These are phyloP conservation scores for Delonix regia DNA, from an alignment of 306 rosid genomes.

Conservation along the genomic window DNA sequence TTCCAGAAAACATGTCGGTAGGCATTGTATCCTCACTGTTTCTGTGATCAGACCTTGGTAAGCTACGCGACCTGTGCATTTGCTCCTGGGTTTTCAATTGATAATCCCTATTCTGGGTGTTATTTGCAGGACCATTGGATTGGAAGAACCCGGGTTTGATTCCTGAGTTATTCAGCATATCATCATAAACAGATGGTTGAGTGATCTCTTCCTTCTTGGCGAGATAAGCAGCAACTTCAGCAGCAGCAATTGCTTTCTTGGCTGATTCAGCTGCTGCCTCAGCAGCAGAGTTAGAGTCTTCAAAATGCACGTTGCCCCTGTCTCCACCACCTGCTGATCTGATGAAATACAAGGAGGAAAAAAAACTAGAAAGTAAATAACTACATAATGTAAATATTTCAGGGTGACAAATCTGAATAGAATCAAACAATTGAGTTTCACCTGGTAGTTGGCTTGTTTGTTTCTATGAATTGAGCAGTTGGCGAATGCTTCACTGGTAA, in stretches of 20 bases:
- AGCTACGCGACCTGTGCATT: slow-evolving; percentile 49
- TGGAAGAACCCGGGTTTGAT: slow-evolving; percentile 32
- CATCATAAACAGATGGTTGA: slow-evolving; percentile 37
- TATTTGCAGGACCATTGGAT: slow-evolving; percentile 35
- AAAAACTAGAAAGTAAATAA: slow-evolving; percentile 17
- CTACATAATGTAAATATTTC: background rate
- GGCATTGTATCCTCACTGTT: slow-evolving; percentile 42
- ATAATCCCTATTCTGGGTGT: slow-evolving; percentile 36
- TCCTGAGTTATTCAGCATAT: slow-evolving; percentile 25
- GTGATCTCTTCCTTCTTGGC: slow-evolving; percentile 65
- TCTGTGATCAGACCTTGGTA: slow-evolving; percentile 50
- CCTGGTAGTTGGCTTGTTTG: slow-evolving; percentile 41
- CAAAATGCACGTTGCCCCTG: slow-evolving; percentile 45
- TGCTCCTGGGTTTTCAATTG: slow-evolving; percentile 43
- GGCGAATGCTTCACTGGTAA: slow-evolving; percentile 53
- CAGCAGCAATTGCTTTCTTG: slow-evolving; percentile 85
- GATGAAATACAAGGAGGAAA: slow-evolving; percentile 6
- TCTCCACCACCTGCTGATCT: slow-evolving; percentile 47
- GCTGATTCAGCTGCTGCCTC: slow-evolving; percentile 94
- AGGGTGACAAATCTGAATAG: background rate
- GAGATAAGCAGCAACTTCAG: slow-evolving; percentile 87
- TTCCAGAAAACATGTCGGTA: slow-evolving; percentile 35
- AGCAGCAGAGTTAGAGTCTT: slow-evolving; percentile 73
- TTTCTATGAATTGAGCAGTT: slow-evolving; percentile 42
- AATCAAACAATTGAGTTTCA: background rate